A percentile compares a stretch with the other conserved stretches of the same genome.
phyloP scores from a whole-genome alignment of 805 yeast species.

The Starmerella bombicola region DNA sequence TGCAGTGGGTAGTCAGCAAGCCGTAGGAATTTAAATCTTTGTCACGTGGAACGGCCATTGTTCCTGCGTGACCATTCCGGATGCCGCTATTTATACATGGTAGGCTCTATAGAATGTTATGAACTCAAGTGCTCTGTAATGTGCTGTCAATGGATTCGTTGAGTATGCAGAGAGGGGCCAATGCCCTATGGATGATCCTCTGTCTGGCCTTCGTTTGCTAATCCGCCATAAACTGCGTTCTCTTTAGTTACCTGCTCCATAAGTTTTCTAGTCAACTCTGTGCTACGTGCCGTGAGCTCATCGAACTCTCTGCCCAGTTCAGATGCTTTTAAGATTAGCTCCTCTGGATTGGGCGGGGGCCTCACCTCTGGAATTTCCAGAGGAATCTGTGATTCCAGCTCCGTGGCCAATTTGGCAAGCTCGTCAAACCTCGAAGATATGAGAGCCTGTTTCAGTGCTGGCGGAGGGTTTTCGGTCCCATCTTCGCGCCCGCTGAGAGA shows the following conservation, averaged over 20 bases:
- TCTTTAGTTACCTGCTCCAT: slow-evolving; percentile 11
- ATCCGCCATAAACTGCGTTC: slow-evolving; percentile 6
- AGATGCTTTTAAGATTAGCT: slow-evolving; percentile 9
- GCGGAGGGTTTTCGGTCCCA: not conserved
- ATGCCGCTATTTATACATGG: too few relatives aligned
- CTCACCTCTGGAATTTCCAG: slow-evolving; percentile 9
- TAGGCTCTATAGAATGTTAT: too few relatives aligned
- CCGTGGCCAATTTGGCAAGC: slow-evolving; percentile 8
- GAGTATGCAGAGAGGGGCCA: too few relatives aligned
- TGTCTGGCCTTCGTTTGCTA: too few relatives aligned
- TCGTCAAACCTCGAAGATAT: slow-evolving; percentile 10
- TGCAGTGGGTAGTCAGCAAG: too few relatives aligned
- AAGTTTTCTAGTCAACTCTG: slow-evolving; percentile 13
- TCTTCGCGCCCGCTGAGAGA: not conserved
- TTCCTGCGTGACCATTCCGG: too few relatives aligned
- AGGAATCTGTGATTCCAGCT: slow-evolving; percentile 9
- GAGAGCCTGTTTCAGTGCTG: slow-evolving; percentile 6
- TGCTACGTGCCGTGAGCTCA: slow-evolving; percentile 19
- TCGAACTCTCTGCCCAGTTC: slow-evolving; percentile 18
- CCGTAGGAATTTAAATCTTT: too few relatives aligned
- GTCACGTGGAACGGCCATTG: too few relatives aligned
- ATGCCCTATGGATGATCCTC: too few relatives aligned
- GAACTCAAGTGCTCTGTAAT: too few relatives aligned
- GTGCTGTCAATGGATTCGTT: too few relatives aligned
- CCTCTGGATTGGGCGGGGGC: slow-evolving; percentile 2